phyloP scores from a whole-genome alignment of 768 basidiomycete species.

The Termitomyces sp. region DNA sequence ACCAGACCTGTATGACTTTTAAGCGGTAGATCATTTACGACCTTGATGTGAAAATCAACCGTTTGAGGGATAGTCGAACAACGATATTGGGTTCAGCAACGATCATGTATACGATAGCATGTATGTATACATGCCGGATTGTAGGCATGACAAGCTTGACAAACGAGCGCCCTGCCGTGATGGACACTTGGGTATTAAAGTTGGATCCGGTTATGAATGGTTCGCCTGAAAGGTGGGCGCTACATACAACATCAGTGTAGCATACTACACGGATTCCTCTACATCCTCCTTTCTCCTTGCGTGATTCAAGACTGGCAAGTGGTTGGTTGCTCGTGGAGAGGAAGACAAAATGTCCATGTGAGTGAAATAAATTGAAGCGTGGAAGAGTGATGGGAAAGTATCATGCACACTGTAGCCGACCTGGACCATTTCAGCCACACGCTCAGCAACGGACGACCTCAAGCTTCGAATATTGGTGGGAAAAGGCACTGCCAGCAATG shows the following conservation, averaged over 20 bases:
- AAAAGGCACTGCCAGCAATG: conserved; percentile 35
- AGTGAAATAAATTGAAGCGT: conserved; percentile 12
- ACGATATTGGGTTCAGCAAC: background rate
- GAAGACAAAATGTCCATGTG: conserved; percentile 6
- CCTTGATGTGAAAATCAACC: background rate
- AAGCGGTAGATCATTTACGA: conserved; percentile 15
- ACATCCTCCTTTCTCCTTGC: background rate
- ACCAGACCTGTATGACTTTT: conserved; percentile 75
- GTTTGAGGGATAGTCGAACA: background rate
- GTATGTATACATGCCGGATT: too few relatives aligned
- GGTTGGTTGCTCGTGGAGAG: background rate
- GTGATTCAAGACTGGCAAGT: background rate
- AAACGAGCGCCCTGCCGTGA: background rate
- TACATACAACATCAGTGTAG: background rate
- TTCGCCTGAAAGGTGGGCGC: background rate
- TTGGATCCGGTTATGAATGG: conserved; percentile 1
- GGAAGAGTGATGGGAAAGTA: conserved; percentile 16
- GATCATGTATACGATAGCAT: background rate
- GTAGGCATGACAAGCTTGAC: background rate
- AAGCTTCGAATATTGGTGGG: conserved; percentile 19
- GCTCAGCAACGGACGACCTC: conserved; percentile 7
- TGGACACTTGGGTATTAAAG: background rate
- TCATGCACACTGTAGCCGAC: conserved; percentile 9
- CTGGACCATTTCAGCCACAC: conserved; percentile 9
- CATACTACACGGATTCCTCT: background rate